Percentiles rank a stretch among this genome's conserved stretches.
phyloP scores from a whole-genome alignment of 495 filamentous ascomycete species.

The Sordaria brevicollis region DNA sequence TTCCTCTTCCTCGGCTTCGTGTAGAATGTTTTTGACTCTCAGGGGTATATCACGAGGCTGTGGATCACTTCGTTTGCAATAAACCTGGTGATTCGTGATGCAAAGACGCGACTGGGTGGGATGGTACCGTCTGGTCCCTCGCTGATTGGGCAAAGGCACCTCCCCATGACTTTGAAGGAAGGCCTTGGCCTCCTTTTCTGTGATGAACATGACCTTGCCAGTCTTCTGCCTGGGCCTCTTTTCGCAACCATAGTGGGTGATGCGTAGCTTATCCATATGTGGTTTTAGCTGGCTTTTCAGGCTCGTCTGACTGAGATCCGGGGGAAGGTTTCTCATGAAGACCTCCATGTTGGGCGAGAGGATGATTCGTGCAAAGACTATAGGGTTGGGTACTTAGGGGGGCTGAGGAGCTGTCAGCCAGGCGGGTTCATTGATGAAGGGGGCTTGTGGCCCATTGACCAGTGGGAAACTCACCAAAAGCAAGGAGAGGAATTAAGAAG shows the following conservation, averaged over 20 bases:
- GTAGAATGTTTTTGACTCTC: constrained; percentile 20
- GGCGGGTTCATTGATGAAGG: neutral
- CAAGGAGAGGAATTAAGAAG: neutral
- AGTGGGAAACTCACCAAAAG: neutral
- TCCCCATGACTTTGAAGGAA: constrained; percentile 26
- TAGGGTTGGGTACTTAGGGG: neutral
- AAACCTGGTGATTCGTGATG: constrained; percentile 26
- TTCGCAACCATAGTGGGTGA: constrained; percentile 24
- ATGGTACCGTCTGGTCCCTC: neutral
- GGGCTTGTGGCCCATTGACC: neutral
- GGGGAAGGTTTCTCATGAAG: constrained; percentile 29
- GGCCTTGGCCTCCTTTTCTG: constrained; percentile 17
- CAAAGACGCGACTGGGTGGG: constrained; percentile 21
- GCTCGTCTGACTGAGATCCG: constrained; percentile 18
- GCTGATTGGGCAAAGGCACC: neutral
- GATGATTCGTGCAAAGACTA: neutral
- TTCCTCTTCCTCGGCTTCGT: constrained; percentile 17
- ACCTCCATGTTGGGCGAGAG: constrained; percentile 25
- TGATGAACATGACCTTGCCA: constrained; percentile 29
- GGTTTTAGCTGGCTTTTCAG: constrained; percentile 25
- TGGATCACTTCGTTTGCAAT: constrained; percentile 33
- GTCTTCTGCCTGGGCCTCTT: constrained; percentile 20
- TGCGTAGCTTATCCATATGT: constrained; percentile 19
- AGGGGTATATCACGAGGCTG: constrained; percentile 28
- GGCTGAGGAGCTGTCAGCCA: neutral